A percentile compares a stretch with the other conserved stretches of the same genome.
Evolutionary conservation across 1,139 yeast species (phyloP).

Genomic region (Nakaseomyces glabratus): DNA sequence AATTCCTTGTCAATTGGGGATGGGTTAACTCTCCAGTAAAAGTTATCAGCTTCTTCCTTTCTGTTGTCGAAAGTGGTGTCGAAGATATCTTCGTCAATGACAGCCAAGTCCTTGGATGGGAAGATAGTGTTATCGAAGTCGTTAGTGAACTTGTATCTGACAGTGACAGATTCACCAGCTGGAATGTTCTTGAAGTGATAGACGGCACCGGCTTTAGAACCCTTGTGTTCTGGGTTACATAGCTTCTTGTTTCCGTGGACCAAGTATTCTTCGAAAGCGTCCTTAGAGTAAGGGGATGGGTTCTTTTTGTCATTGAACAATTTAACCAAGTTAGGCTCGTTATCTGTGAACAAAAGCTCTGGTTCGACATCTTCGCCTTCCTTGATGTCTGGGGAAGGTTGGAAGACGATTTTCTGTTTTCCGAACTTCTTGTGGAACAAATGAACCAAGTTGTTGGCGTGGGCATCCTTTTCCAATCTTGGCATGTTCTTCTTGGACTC

Average conservation of each 20-base stretch:
- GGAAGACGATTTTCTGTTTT: constrained; percentile 56
- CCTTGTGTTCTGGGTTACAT: constrained; percentile 56
- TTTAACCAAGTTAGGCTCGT: constrained; percentile 65
- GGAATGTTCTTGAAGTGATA: constrained; percentile 72
- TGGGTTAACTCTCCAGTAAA: constrained; percentile 82
- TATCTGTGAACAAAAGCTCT: constrained; percentile 67
- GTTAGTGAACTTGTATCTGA: constrained; percentile 60
- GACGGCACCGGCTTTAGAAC: constrained; percentile 73
- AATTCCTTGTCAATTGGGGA: constrained; percentile 72
- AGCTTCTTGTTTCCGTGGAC: constrained; percentile 50
- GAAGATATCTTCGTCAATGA: constrained; percentile 64
- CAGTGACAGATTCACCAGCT: constrained; percentile 79
- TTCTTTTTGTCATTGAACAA: constrained; percentile 56
- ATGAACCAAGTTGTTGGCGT: constrained; percentile 38
- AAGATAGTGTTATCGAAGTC: constrained; percentile 14
- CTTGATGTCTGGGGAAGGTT: constrained; percentile 65
- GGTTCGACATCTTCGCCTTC: constrained; percentile 49
- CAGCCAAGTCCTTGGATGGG: constrained; percentile 29
- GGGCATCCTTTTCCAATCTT: constrained; percentile 34
- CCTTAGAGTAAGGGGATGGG: constrained; percentile 52
- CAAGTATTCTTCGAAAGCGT: constrained; percentile 79
- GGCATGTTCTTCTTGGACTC: constrained; percentile 44
- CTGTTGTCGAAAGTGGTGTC: constrained; percentile 63
- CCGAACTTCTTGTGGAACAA: constrained; percentile 68
- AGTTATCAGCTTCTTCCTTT: constrained; percentile 84